A percentile compares a stretch with the other conserved stretches of the same genome.
Conservation (phyloP, 2,329 filamentous ascomycete species). For the Trichoderma sp. region DNA sequence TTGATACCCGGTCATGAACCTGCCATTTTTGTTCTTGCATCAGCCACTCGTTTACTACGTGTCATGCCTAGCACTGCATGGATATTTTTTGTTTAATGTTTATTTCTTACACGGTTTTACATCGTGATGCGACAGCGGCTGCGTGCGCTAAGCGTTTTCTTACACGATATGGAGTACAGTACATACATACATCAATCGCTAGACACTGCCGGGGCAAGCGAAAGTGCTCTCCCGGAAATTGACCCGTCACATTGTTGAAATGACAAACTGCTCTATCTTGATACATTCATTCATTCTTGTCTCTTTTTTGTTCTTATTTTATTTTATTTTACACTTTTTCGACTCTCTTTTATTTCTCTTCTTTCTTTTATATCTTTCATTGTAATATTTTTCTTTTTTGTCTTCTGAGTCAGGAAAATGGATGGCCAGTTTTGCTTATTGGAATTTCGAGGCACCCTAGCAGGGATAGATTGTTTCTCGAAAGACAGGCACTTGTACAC, state of each 20-base stretch:
- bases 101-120: neutral
- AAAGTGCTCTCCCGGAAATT: neutral
- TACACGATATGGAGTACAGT: neutral
- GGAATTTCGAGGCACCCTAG: neutral
- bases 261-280: neutral
- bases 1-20: conserved; percentile 14
- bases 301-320: neutral
- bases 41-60: conserved; percentile 5
- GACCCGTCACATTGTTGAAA: neutral
- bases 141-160: neutral
- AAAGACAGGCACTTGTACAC: neutral
- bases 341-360: neutral
- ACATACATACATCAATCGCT: neutral
- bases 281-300: neutral
- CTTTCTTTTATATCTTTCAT: neutral
- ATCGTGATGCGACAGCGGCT: neutral
- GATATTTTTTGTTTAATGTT: neutral
- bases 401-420: neutral
- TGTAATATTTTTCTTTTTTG: neutral
- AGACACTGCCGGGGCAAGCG: neutral
- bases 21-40: neutral
- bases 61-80: neutral
- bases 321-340: neutral
- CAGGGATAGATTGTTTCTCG: conserved; percentile 9
- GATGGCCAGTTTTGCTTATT: neutral